Conservation (phyloP, 2,329 filamentous ascomycete genomes). For the Sphaerulina musiva region DNA sequence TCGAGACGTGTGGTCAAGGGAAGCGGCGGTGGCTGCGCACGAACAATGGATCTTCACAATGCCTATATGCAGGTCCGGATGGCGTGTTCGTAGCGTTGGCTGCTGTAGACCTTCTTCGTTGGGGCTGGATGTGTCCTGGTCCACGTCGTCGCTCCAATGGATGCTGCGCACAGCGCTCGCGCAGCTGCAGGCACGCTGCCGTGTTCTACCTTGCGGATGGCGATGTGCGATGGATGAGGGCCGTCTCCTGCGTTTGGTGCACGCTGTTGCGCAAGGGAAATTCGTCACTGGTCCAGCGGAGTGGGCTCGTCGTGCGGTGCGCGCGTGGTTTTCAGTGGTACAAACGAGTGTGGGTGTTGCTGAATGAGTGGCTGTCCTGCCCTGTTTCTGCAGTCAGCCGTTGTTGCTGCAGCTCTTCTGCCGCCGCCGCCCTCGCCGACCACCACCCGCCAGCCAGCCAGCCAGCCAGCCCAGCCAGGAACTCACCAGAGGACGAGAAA, state of each 20-base stretch:
- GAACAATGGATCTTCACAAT: neutral
- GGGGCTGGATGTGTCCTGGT: neutral
- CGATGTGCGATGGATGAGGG: neutral
- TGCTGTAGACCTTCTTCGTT: constrained; percentile 6
- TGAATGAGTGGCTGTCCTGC: constrained; percentile 12
- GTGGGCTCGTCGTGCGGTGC: constrained; percentile 5
- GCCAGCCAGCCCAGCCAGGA: neutral
- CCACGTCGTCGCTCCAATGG: neutral
- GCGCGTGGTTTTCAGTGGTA: constrained; percentile 10
- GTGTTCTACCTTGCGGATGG: constrained; percentile 2
- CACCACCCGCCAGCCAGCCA: neutral
- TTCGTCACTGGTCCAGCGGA: constrained; percentile 6
- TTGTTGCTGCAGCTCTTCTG: neutral
- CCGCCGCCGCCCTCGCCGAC: no score
- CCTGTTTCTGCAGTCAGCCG: constrained; percentile 9
- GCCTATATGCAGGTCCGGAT: neutral
- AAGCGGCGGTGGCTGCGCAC: constrained; percentile 4
- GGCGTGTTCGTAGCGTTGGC: constrained; percentile 11
- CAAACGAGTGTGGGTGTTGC: constrained; percentile 14
- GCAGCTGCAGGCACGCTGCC: constrained; percentile 5
- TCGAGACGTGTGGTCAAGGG: constrained; percentile 9
- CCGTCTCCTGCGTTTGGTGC: neutral
- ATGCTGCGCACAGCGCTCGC: neutral
- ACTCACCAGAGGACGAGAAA: constrained; percentile 10
- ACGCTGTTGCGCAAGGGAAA: constrained; percentile 14